Base-by-base conservation (phyloP, 169 alveolate genomes). In the Cystoisospora suis region DNA sequence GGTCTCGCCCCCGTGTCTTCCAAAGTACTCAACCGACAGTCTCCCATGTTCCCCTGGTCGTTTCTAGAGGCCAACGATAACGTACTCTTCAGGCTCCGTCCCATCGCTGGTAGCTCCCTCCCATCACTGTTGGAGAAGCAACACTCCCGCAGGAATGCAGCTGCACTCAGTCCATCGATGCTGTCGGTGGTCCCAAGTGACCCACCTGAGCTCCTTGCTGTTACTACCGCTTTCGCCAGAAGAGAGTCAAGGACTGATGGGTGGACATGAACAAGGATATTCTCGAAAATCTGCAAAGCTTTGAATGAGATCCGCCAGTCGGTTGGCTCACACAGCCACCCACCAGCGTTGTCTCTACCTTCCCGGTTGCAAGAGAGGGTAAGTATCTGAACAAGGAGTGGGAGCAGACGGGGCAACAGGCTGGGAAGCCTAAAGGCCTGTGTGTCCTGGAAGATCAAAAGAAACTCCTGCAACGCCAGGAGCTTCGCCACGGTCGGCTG, bases 251-350 rank as follows among this genome's bases (percentile, higher is more conserved):
- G 32, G 7, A 15, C 42, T 6, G 83, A 72, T 9, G 83, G 83
- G 56, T 72, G 83, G 56, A 40, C 53, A 27, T 17, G 42, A 17
- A 72, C 12, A 77, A 87, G 34, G 34, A 87, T 32, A 23, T 87
- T 53, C 44, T 87, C 92, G 47, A 75, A 38, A 38, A 72, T 70
- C 87, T 53, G 53, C 1, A 75, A 47, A 23, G 83, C 56, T 69
- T 87, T 87, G 87, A 75, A 87, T 42, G 46, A 45, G 40, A 87
- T 34, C 20, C 92, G 92, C 92, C 92, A 87, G 92, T 87, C 92
- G 1, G 34, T 6, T 6, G 38, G 20, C 2, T n/a, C 53, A 15
- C 45, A 44, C 23, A 65, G 15, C 32, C n/a, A 20, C 42, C 1
- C 77, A 4, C 77, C 20, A n/a, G 36, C 5, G 5, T n/a, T 44